Evolutionary conservation across 257 asterid species (phyloP).

Genomic region (Osmanthus fragrans): DNA sequence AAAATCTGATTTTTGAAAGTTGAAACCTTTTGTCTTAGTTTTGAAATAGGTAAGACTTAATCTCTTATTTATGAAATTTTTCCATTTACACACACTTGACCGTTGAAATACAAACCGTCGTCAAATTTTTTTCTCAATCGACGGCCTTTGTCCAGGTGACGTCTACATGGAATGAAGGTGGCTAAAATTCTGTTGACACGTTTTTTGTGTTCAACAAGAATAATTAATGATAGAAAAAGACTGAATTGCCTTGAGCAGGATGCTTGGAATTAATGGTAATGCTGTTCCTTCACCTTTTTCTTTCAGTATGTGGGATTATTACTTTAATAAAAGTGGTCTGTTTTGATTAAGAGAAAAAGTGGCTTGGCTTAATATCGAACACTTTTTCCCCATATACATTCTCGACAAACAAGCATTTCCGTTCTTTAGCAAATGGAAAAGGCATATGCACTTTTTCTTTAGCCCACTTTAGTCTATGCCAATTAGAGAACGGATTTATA

Average conservation of each 20-base stretch:
- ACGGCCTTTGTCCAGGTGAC: no score
- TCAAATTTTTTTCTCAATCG: no score
- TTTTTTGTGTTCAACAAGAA: no score
- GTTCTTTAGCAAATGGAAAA: constrained; percentile 52
- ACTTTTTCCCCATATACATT: constrained; percentile 19
- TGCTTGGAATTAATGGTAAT: constrained; percentile 40
- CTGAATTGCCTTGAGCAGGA: constrained; percentile 35
- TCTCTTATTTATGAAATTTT: no score
- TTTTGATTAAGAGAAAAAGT: constrained; percentile 46
- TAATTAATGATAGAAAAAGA: not conserved
- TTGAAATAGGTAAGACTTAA: no score
- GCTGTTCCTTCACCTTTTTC: constrained; percentile 42
- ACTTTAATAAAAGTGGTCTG: constrained; percentile 50
- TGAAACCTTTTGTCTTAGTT: no score
- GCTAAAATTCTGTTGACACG: no score
- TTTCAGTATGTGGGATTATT: constrained; percentile 20
- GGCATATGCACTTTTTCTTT: constrained; percentile 43
- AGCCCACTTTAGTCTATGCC: not conserved
- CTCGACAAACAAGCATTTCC: constrained; percentile 43
- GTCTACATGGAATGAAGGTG: no score
- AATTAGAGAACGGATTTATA: not conserved
- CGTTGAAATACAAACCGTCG: no score
- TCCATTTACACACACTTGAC: no score
- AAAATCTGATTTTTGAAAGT: no score
- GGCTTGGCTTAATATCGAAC: constrained; percentile 29